phyloP scores from a whole-genome alignment of 306 rosid species.

The Oemleria cerasiformis region DNA sequence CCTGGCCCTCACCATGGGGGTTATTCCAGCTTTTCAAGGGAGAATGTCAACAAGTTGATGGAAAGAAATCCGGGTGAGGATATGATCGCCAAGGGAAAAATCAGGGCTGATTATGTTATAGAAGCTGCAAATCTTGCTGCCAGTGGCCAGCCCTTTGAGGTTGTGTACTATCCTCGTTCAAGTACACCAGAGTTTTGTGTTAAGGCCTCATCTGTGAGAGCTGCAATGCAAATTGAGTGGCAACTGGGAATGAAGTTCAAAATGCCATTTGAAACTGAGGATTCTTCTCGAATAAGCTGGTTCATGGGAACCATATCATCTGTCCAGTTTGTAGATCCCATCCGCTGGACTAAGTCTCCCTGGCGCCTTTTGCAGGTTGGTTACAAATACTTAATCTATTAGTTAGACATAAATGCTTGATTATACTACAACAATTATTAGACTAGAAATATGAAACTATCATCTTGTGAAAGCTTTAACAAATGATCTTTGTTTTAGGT shows the following conservation, averaged over 20 bases:
- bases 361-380: slow-evolving; percentile 90
- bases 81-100: slow-evolving; percentile 32
- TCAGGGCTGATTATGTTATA: slow-evolving; percentile 47
- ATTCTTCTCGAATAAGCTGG: slow-evolving; percentile 94
- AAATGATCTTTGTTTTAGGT: slow-evolving; percentile 42
- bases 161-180: slow-evolving; percentile 81
- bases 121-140: slow-evolving; percentile 81
- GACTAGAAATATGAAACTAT: slow-evolving; percentile 6
- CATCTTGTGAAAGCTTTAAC: neutral
- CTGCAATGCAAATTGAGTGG: slow-evolving; percentile 82
- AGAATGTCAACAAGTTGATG: slow-evolving; percentile 28
- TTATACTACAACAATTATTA: neutral
- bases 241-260: slow-evolving; percentile 88
- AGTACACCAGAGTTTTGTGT: slow-evolving; percentile 87
- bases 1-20: slow-evolving; percentile 42
- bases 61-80: slow-evolving; percentile 36
- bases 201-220: slow-evolving; percentile 60
- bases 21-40: slow-evolving; percentile 36
- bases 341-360: slow-evolving; percentile 88
- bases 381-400: neutral
- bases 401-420: too few relatives aligned
- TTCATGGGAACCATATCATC: slow-evolving; percentile 94
- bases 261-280: slow-evolving; percentile 98
- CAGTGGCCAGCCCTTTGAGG: slow-evolving; percentile 72
- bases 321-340: slow-evolving; percentile 62